Conservation (phyloP, 2,329 filamentous ascomycete species). For the Diaporthe ilicicola region DNA sequence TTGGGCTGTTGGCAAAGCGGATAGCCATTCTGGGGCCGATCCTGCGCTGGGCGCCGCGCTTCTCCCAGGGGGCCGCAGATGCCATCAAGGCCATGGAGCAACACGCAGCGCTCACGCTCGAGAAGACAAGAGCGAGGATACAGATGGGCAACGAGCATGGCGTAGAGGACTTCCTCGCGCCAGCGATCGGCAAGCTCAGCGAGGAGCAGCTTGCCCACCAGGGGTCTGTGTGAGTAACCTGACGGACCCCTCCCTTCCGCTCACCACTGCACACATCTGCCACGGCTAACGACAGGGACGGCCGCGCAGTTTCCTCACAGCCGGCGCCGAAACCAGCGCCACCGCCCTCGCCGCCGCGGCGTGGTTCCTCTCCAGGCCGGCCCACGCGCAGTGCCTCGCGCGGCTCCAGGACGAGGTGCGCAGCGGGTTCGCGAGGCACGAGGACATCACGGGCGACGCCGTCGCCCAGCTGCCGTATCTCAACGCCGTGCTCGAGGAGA, state of each 20-base stretch:
- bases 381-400: slow-evolving; percentile 6
- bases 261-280: fast-evolving
- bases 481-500: slow-evolving; percentile 26
- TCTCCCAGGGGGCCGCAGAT: slow-evolving; percentile 22
- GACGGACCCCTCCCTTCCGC: fast-evolving
- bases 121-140: slow-evolving; percentile 32
- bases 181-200: slow-evolving; percentile 27
- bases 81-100: slow-evolving; percentile 16
- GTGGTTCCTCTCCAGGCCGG: slow-evolving; percentile 29
- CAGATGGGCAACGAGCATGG: slow-evolving; percentile 32
- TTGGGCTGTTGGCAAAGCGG: slow-evolving; percentile 31
- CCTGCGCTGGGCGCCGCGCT: slow-evolving; percentile 22
- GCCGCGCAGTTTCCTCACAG: slow-evolving; percentile 30
- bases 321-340: slow-evolving; percentile 36
- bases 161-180: slow-evolving; percentile 33
- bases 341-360: slow-evolving; percentile 32
- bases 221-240: not conserved
- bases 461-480: slow-evolving; percentile 8
- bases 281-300: not conserved
- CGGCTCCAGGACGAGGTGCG: slow-evolving; percentile 34
- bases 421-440: slow-evolving; percentile 18
- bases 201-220: slow-evolving; percentile 30
- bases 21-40: slow-evolving; percentile 29
- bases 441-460: slow-evolving; percentile 33
- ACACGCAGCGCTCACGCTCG: slow-evolving; percentile 30